Evolutionary conservation across 140 eudicot species (phyloP).

Genomic region (Erigeron philadelphicus): DNA sequence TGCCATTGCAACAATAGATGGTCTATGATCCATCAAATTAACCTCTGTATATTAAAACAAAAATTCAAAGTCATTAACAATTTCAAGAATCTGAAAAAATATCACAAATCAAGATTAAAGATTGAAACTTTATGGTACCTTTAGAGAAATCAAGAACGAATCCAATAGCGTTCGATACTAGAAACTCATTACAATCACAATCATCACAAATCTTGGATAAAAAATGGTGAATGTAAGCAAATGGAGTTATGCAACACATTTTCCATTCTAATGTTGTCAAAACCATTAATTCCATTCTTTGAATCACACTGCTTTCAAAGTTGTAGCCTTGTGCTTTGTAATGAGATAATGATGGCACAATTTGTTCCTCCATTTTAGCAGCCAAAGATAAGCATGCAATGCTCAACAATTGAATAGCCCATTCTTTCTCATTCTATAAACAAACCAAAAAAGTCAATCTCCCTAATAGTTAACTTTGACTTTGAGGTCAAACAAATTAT

Average conservation of each 20-base stretch:
- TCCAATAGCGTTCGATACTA: constrained; percentile 37
- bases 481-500: constrained; percentile 15
- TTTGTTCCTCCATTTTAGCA: constrained; percentile 72
- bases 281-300: constrained; percentile 67
- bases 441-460: constrained; percentile 2
- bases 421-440: constrained; percentile 43
- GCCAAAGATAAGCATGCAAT: constrained; percentile 80
- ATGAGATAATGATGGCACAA: constrained; percentile 42
- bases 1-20: constrained; percentile 68
- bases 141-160: constrained; percentile 39
- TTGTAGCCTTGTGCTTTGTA: constrained; percentile 35
- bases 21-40: constrained; percentile 50
- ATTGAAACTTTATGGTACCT: constrained; percentile 36
- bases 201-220: constrained; percentile 36
- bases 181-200: constrained; percentile 20
- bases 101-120: constrained; percentile 4
- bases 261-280: constrained; percentile 59
- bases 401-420: constrained; percentile 60
- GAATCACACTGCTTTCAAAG: constrained; percentile 39
- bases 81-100: neutral
- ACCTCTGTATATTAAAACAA: constrained; percentile 48
- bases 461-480: constrained; percentile 3
- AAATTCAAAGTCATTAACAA: constrained; percentile 13
- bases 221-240: constrained; percentile 55
- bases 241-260: constrained; percentile 57